These are phyloP conservation scores for Plantago major DNA, from an alignment of 257 asterid species.

Conservation along the genomic window DNA sequence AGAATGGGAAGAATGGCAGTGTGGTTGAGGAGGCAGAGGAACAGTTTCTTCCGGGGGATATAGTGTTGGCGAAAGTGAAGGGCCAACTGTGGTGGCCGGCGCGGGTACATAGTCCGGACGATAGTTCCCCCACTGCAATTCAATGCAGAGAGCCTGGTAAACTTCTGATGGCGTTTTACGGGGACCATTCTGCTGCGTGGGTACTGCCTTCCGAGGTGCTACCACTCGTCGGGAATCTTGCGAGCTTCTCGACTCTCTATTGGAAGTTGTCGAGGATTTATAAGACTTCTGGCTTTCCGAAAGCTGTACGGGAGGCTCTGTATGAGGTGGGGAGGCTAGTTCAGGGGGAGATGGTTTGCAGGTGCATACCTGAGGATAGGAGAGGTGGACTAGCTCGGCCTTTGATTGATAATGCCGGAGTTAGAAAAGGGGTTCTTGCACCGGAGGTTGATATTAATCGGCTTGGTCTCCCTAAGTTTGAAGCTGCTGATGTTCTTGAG, in stretches of 20 bases:
- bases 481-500: conserved; percentile 35
- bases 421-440: conserved; percentile 39
- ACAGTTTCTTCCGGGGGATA: too few relatives aligned
- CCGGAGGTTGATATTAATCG: conserved; percentile 46
- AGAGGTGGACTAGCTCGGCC: conserved; percentile 37
- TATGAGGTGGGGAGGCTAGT: conserved; percentile 46
- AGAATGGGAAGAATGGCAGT: too few relatives aligned
- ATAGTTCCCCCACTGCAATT: neutral
- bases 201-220: conserved; percentile 51
- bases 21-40: too few relatives aligned
- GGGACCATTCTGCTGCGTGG: conserved; percentile 71
- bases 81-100: too few relatives aligned
- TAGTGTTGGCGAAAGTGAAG: too few relatives aligned
- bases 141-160: conserved; percentile 27
- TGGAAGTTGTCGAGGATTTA: conserved; percentile 35
- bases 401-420: conserved; percentile 40
- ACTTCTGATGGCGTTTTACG: conserved; percentile 63
- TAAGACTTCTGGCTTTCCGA: conserved; percentile 27
- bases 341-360: conserved; percentile 44
- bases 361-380: conserved; percentile 34
- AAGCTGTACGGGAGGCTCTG: conserved; percentile 44
- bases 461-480: conserved; percentile 32
- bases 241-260: neutral
- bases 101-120: too few relatives aligned
- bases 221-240: conserved; percentile 47